Evolutionary conservation across 805 yeast genomes (phyloP).

Genomic region (Metschnikowia santaceciliae): DNA sequence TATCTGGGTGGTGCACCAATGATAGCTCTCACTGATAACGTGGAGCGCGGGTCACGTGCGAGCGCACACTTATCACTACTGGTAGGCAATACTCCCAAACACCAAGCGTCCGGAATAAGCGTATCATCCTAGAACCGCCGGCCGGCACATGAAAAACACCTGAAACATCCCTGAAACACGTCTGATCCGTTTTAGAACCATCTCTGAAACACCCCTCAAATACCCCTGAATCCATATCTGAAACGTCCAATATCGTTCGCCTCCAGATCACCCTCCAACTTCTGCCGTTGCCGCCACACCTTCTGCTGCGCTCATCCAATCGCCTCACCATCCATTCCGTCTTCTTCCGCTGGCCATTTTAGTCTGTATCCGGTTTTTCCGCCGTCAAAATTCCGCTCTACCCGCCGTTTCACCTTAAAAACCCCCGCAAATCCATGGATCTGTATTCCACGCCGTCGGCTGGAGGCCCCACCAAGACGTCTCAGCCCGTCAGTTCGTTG

Average conservation of each 20-base stretch:
- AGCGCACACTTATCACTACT: constrained; percentile 1
- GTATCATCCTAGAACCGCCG: not conserved
- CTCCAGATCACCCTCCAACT: not conserved
- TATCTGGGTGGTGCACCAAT: constrained; percentile 1
- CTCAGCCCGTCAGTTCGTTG: constrained; percentile 32
- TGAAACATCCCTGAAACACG: not conserved
- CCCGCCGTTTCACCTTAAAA: constrained; percentile 18
- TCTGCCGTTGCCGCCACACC: not conserved
- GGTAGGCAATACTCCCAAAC: constrained; percentile 1
- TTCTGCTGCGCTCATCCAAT: not conserved
- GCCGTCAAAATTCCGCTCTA: constrained; percentile 14
- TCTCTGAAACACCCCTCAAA: not conserved
- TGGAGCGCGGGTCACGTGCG: constrained; percentile 3
- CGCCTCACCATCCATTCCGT: no score
- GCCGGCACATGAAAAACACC: not conserved
- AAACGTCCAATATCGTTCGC: not conserved
- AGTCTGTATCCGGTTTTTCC: not conserved
- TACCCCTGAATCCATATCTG: not conserved
- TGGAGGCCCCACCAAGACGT: constrained; percentile 8
- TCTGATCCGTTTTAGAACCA: no score
- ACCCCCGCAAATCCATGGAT: constrained; percentile 10
- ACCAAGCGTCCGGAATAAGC: not conserved
- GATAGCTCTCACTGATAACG: constrained; percentile 3
- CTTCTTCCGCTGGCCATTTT: not conserved
- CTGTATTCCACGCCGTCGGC: constrained; percentile 4